Percentiles rank a stretch among this genome's conserved stretches.
Conservation (phyloP, 768 basidiomycete species). For the Russula sp. region DNA sequence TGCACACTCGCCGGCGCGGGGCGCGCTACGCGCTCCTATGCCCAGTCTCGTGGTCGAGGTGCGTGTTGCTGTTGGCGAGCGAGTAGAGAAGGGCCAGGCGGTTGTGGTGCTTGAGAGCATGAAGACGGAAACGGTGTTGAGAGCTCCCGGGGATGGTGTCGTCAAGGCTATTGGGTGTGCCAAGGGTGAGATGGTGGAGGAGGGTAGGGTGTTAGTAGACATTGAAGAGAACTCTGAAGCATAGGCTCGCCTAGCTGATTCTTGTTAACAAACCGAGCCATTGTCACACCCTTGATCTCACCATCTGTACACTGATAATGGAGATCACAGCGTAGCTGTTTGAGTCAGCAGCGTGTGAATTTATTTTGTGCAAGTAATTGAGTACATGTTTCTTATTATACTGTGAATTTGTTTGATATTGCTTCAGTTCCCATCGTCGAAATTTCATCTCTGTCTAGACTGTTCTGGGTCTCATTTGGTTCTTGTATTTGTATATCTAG, state of each 20-base stretch:
- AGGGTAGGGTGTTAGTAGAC: conserved; percentile 72
- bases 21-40: conserved; percentile 78
- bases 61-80: conserved; percentile 67
- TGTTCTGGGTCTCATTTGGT: too few relatives aligned
- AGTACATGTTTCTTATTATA: too few relatives aligned
- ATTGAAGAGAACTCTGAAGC: conserved; percentile 42
- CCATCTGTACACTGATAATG: too few relatives aligned
- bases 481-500: too few relatives aligned
- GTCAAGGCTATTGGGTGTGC: conserved; percentile 68
- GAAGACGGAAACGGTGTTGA: conserved; percentile 92
- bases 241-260: neutral
- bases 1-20: conserved; percentile 47
- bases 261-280: too few relatives aligned
- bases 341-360: too few relatives aligned
- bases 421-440: too few relatives aligned
- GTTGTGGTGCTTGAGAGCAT: conserved; percentile 89
- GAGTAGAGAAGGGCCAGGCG: conserved; percentile 73
- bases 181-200: conserved; percentile 90
- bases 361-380: too few relatives aligned
- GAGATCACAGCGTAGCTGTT: too few relatives aligned
- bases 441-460: too few relatives aligned
- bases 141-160: conserved; percentile 61
- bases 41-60: conserved; percentile 93
- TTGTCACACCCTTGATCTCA: too few relatives aligned
- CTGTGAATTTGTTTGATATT: too few relatives aligned